Percentiles rank a stretch among this genome's conserved stretches.
Conservation (phyloP, 2,329 filamentous ascomycete species). For the Cladosporium sp. region DNA sequence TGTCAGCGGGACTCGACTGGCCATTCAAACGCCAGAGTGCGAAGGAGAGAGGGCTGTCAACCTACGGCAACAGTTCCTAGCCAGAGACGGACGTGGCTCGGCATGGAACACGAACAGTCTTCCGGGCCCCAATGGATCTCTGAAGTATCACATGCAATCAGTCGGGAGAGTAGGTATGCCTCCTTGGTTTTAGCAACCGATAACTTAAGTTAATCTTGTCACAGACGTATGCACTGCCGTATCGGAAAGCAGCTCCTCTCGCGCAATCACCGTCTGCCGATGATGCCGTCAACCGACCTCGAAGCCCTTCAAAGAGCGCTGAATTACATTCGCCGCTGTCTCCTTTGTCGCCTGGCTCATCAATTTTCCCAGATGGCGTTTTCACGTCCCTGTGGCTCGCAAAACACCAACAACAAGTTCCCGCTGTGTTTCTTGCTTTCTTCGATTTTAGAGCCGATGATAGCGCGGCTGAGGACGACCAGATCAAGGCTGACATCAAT, state of each 20-base stretch:
- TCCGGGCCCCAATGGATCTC: slow-evolving; percentile 31
- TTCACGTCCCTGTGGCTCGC: slow-evolving; percentile 79
- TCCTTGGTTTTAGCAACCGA: slow-evolving; percentile 1
- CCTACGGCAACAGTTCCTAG: slow-evolving; percentile 58
- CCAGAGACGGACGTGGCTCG: slow-evolving; percentile 41
- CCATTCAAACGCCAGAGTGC: slow-evolving; percentile 32
- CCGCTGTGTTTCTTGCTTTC: slow-evolving; percentile 78
- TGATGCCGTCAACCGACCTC: slow-evolving; percentile 45
- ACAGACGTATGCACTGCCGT: slow-evolving; percentile 60
- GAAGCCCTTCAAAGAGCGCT: slow-evolving; percentile 44
- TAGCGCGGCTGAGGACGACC: slow-evolving; percentile 71
- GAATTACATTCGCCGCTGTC: slow-evolving; percentile 90
- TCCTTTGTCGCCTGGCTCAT: slow-evolving; percentile 79
- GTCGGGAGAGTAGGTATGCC: slow-evolving; percentile 75
- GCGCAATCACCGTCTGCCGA: slow-evolving; percentile 49
- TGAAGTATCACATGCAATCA: slow-evolving; percentile 35
- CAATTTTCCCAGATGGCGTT: slow-evolving; percentile 85
- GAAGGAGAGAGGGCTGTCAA: slow-evolving; percentile 51
- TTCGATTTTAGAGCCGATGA: slow-evolving; percentile 67
- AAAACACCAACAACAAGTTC: slow-evolving; percentile 85
- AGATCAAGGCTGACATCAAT: slow-evolving; percentile 84
- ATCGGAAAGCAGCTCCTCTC: slow-evolving; percentile 63
- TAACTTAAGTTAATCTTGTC: slow-evolving; percentile 30
- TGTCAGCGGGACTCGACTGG: slow-evolving; percentile 31
- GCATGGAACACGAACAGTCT: slow-evolving; percentile 34